Evolutionary conservation across 495 filamentous ascomycete species (phyloP).

Genomic region (Delitschia confertaspora): DNA sequence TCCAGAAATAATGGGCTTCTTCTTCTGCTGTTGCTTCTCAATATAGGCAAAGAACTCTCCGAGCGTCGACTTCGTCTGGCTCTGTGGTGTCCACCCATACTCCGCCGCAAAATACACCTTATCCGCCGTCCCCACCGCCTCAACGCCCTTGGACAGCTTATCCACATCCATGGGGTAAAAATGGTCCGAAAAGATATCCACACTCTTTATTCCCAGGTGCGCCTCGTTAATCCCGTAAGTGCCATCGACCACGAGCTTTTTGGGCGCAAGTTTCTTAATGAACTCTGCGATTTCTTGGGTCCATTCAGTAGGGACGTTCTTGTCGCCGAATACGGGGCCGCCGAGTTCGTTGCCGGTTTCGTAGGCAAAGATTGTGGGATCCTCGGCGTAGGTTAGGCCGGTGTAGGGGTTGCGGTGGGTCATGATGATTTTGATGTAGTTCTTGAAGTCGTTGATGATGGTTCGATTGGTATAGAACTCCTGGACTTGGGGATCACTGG

Average conservation of each 20-base stretch:
- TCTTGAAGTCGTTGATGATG: slow-evolving; percentile 43
- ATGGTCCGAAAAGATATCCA: slow-evolving; percentile 48
- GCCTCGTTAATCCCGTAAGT: slow-evolving; percentile 48
- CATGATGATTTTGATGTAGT: slow-evolving; percentile 42
- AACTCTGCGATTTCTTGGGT: slow-evolving; percentile 40
- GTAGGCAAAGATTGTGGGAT: slow-evolving; percentile 49
- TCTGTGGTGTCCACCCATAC: slow-evolving; percentile 44
- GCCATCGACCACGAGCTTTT: slow-evolving; percentile 46
- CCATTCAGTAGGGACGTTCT: slow-evolving; percentile 44
- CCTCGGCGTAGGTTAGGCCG: slow-evolving; percentile 46
- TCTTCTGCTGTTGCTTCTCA: slow-evolving; percentile 33
- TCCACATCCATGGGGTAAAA: slow-evolving; percentile 43
- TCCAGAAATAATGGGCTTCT: slow-evolving; percentile 33
- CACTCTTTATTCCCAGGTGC: slow-evolving; percentile 39
- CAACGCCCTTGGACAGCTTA: slow-evolving; percentile 39
- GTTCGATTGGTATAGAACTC: slow-evolving; percentile 46
- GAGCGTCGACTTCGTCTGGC: slow-evolving; percentile 31
- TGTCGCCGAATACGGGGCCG: slow-evolving; percentile 43
- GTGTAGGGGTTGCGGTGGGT: slow-evolving; percentile 47
- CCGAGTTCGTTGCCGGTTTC: slow-evolving; percentile 49
- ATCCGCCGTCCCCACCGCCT: slow-evolving; percentile 35
- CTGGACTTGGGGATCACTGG: slow-evolving; percentile 37
- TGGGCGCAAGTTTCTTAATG: slow-evolving; percentile 43
- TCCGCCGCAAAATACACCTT: slow-evolving; percentile 45
- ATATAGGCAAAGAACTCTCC: slow-evolving; percentile 40